These are phyloP conservation scores for Entrophospora sp. DNA, from an alignment of 192 early-diverging fungal species.

Conservation along the genomic window DNA sequence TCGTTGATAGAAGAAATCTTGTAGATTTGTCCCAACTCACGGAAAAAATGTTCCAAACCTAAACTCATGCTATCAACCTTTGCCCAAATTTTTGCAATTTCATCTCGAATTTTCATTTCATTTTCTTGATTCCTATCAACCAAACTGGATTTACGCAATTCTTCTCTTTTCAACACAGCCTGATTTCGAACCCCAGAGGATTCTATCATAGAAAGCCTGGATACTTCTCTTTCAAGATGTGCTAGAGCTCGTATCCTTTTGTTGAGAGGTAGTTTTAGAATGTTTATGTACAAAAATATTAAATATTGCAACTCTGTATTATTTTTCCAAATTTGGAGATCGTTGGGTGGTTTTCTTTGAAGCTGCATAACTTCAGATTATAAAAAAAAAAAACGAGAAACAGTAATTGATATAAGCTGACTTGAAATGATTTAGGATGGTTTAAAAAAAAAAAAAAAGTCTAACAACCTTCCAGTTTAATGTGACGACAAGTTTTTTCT, in stretches of 20 bases:
- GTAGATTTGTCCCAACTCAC: constrained; percentile 12
- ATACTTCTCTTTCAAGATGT: constrained; percentile 16
- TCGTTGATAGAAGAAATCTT: not conserved
- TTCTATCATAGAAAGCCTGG: not conserved
- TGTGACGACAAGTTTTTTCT: constrained; percentile 7
- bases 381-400: too few species aligned
- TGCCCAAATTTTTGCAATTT: constrained; percentile 8
- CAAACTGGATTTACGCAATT: constrained; percentile 1
- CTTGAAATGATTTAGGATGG: too few species aligned
- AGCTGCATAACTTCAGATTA: constrained; percentile 16
- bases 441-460: too few species aligned
- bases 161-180: not conserved
- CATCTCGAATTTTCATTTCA: not conserved
- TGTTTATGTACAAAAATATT: not conserved
- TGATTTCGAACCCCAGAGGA: constrained; percentile 2
- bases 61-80: constrained; percentile 17
- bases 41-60: constrained; percentile 15
- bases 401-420: too few species aligned
- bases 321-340: constrained; percentile 7
- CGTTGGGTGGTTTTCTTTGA: constrained; percentile 4
- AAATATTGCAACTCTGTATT: not conserved
- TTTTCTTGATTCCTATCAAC: not conserved
- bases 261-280: not conserved
- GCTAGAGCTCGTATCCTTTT: constrained; percentile 5
- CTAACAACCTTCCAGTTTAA: not conserved